Conservation (phyloP, 2,329 filamentous ascomycete genomes). For the Penicillium sp. region DNA sequence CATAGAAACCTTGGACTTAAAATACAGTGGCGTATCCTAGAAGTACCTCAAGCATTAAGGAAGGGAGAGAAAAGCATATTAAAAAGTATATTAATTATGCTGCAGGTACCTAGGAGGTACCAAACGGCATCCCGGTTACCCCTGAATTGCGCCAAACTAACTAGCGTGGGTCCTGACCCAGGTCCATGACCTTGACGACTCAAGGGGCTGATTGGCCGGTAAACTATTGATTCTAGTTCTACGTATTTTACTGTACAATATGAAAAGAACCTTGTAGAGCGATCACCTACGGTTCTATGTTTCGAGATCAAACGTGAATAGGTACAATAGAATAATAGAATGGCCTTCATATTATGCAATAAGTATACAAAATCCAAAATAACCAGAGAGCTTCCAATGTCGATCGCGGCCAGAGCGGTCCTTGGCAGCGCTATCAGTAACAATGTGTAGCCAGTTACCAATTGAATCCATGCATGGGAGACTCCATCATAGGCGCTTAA, state of each 20-base stretch:
- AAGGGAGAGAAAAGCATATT: neutral
- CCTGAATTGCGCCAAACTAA: conserved; percentile 4
- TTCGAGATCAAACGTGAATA: neutral
- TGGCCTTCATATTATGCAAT: too few species aligned
- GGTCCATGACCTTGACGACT: neutral
- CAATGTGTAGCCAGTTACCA: neutral
- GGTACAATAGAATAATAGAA: neutral
- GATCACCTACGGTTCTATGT: neutral
- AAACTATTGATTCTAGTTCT: conserved; percentile 7
- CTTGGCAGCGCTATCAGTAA: conserved; percentile 13
- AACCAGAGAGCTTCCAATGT: conserved; percentile 17
- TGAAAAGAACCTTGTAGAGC: too few species aligned
- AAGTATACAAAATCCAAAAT: neutral
- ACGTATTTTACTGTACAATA: too few species aligned
- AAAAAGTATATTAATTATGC: neutral
- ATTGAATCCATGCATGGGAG: neutral
- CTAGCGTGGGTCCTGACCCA: conserved; percentile 1
- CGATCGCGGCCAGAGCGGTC: conserved; percentile 22
- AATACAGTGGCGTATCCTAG: neutral
- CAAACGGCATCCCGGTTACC: neutral
- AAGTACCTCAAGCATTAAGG: neutral
- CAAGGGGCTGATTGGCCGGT: conserved; percentile 4
- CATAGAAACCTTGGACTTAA: neutral
- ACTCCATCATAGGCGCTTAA: conserved; percentile 14
- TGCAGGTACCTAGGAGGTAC: neutral